A percentile compares a stretch with the other conserved stretches of the same genome.
Conservation (phyloP, 1,284 basidiomycete species). For the Ganoderma resinaceum region DNA sequence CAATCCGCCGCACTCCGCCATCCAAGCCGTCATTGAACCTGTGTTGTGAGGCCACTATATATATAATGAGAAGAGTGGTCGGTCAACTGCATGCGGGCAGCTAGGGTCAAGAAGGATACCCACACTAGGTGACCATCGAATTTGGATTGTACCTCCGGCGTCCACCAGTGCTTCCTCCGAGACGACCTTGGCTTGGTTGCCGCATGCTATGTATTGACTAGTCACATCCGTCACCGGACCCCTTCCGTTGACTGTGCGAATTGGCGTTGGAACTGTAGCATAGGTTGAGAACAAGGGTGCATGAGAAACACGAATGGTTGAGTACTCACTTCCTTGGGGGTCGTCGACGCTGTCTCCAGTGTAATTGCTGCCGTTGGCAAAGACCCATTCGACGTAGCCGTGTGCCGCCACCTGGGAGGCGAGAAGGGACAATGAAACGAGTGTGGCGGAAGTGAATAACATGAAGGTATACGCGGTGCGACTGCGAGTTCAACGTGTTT, state of each 20-base stretch:
- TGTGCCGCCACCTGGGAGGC: background rate
- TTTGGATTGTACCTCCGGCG: background rate
- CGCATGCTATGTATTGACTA: background rate
- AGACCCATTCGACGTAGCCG: background rate
- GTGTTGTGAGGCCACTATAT: background rate
- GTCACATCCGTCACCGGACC: background rate
- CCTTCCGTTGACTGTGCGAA: background rate
- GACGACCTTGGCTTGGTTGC: constrained; percentile 1
- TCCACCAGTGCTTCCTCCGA: background rate
- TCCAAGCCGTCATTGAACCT: background rate
- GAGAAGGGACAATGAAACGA: background rate
- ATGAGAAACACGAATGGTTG: background rate
- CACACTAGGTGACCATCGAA: background rate
- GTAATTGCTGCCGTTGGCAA: background rate
- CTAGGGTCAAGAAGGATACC: background rate
- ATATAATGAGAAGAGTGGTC: background rate
- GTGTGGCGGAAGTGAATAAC: background rate
- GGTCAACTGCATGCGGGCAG: background rate
- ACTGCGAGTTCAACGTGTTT: background rate
- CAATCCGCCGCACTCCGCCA: background rate
- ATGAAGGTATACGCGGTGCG: background rate
- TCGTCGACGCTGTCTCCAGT: background rate
- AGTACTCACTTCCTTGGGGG: background rate
- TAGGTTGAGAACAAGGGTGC: background rate
- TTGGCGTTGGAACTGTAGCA: background rate